Conservation (phyloP, 345 rosid genomes). For the Orychophragmus violaceus region DNA sequence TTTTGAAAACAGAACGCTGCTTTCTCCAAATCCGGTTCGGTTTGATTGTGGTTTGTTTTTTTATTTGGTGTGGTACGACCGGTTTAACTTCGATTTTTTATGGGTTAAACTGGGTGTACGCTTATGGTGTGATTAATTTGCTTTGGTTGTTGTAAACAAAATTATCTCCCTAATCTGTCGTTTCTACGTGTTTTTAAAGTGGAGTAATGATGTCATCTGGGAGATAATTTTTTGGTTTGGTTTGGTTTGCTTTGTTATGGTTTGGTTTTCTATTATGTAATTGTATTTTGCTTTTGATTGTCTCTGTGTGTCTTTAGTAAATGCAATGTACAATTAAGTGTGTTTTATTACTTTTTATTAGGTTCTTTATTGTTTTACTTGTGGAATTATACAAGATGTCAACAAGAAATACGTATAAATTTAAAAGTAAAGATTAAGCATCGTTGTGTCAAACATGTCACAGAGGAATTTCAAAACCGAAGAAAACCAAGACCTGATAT, state of each 20-base stretch:
- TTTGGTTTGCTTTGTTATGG: neutral
- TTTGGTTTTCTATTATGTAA: neutral
- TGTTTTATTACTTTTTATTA: neutral
- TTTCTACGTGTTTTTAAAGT: constrained; percentile 33
- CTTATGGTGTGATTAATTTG: constrained; percentile 7
- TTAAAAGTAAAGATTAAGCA: neutral
- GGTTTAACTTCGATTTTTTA: constrained; percentile 16
- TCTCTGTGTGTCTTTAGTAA: neutral
- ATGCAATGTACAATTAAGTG: constrained; percentile 3
- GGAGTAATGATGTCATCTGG: constrained; percentile 27
- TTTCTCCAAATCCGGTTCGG: constrained; percentile 16
- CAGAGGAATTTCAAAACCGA: too few species aligned
- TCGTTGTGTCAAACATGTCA: neutral
- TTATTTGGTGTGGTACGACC: neutral
- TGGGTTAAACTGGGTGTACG: constrained; percentile 22
- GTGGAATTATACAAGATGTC: neutral
- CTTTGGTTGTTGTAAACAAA: constrained; percentile 8
- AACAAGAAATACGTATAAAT: neutral
- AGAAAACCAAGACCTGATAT: neutral
- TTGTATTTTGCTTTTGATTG: neutral
- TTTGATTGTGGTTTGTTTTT: neutral
- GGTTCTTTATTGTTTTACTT: neutral
- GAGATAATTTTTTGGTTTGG: neutral
- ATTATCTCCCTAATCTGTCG: constrained; percentile 27
- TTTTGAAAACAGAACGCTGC: constrained; percentile 27